These are phyloP conservation scores for Blastobotrys persicus DNA, from an alignment of 1,139 yeast genomes.

Conservation along the genomic window DNA sequence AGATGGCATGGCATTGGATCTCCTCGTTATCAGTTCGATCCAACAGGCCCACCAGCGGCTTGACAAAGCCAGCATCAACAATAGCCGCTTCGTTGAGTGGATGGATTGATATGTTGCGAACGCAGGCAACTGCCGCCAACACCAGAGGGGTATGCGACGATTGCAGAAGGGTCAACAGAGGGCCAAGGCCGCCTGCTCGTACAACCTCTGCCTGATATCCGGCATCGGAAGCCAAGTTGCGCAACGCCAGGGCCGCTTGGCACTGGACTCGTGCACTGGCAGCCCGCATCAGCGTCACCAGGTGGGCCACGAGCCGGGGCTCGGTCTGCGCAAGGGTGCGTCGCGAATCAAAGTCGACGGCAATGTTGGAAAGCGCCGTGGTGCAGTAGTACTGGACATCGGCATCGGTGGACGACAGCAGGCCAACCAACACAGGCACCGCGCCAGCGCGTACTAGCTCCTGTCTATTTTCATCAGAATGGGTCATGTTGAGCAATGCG, in stretches of 20 bases:
- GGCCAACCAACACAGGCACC: slow-evolving; percentile 90
- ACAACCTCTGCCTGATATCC: slow-evolving; percentile 91
- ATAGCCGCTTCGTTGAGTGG: slow-evolving; percentile 94
- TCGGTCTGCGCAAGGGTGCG: slow-evolving; percentile 87
- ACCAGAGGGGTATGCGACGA: slow-evolving; percentile 90
- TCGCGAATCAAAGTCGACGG: slow-evolving; percentile 91
- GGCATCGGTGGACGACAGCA: slow-evolving; percentile 82
- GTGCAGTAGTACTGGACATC: slow-evolving; percentile 98
- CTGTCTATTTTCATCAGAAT: slow-evolving; percentile 92
- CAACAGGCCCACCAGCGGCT: slow-evolving; percentile 80
- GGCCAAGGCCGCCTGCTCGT: slow-evolving; percentile 92
- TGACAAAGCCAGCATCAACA: slow-evolving; percentile 92
- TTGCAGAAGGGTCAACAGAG: slow-evolving; percentile 80
- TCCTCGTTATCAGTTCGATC: slow-evolving; percentile 90
- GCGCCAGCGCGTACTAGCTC: slow-evolving; percentile 98
- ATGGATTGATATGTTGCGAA: slow-evolving; percentile 92
- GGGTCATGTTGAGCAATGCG: slow-evolving; percentile 96
- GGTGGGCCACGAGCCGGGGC: slow-evolving; percentile 85
- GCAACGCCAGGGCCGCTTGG: slow-evolving; percentile 93
- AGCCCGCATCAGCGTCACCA: slow-evolving; percentile 89
- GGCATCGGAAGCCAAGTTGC: slow-evolving; percentile 94
- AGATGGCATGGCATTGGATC: slow-evolving; percentile 96
- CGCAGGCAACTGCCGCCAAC: slow-evolving; percentile 96
- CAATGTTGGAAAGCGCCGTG: slow-evolving; percentile 93
- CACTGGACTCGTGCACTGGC: slow-evolving; percentile 91